Evolutionary conservation across 495 filamentous ascomycete genomes (phyloP), one percentile per base, ranked within the genome.

Genomic region (Filosporella fistucella): DNA sequence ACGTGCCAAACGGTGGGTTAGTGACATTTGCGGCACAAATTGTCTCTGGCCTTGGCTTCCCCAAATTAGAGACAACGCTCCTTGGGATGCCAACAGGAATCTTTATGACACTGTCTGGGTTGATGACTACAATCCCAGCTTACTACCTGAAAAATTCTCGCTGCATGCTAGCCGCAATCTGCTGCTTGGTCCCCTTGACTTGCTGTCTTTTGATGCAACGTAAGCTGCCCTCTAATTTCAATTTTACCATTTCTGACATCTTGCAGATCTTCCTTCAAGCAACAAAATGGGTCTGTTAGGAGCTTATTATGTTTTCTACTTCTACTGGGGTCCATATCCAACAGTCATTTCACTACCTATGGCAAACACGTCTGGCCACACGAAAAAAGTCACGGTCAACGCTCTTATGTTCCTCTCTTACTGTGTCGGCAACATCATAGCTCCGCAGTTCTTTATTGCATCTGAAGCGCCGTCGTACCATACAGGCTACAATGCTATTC

Each of bases 351-450:
- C 49, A 29, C 13, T 51, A 18, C 17, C 33, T 5, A 21, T 28
- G 2, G 6, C 20, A 4, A 56, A 54, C 28, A 20, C 40, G 12
- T 42, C 81, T 1, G 81, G 82, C 14, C 85, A 83, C 59, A 86
- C 83, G 11, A 85, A 86, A 64, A 86, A 86, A 63, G 85, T 81
- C 0, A 85, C 80, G 0, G 77, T 85, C 1, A 37, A 17, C n/a
- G 40, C 40, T 9, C 38, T 88, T 42, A 84, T 84, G 47, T 61
- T 88, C 20, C 77, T 84, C 23, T 71, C 71, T 3, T 85, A 85
- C 49, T 84, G 79, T 48, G 69, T 69, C 0, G 77, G 77, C 2
- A 80, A 81, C 43, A 77, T 76, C 32, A 70, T 72, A 18, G 76
- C 71, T 58, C 60, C 57, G 42, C 55, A 47, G n/a, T 16, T 47